Base-by-base conservation (phyloP, 73 alveolate genomes). In the Blepharisma japonicum region DNA sequence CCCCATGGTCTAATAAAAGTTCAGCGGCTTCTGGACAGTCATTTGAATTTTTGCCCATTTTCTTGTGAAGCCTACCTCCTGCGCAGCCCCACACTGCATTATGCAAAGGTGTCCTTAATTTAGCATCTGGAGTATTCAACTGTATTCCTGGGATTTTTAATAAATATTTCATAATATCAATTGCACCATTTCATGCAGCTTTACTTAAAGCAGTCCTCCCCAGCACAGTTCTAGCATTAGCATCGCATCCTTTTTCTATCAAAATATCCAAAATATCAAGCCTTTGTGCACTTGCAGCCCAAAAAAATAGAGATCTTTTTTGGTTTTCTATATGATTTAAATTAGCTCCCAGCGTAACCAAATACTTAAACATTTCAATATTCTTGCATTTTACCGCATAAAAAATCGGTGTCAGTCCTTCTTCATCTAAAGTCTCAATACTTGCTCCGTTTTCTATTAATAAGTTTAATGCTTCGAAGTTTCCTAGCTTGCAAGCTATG, bases 11-110 rank as follows among this genome's bases (percentile, higher is more conserved):
- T 32, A 94, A 80, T 20, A 88, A 68, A 70, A 94, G 78, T 79
- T 94, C 79, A 68, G 92, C 89, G 67, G 95, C 89, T 70, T 83
- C 91, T 6, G 98, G 98, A 27, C 96, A 82, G 81, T 89, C 97
- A 68, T 74, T 71, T 2, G 96, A 89, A 42, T 80, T 55, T n/a
- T 88, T 68, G 4, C 91, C 93, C 53, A 84, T 83, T 79, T 92
- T 94, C 79, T 83, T 80, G 6, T 97, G 97, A 55, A 82, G 80
- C 51, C 98, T 79, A 5, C 98, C 98, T 2, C 98, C 98, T 27
- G 78, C 74, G 21, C 82, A 84, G 9, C 98, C 98, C 97, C 98
- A 92, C 6, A 77, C 92, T 18, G 98, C 98, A 85, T 89, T 89
- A 81, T 94, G 98, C 4, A 94, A 81, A 39, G 97, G 92, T 23